These are phyloP conservation scores for Suhomyces wounanorum DNA, from an alignment of 1,139 yeast species.

Conservation along the genomic window DNA sequence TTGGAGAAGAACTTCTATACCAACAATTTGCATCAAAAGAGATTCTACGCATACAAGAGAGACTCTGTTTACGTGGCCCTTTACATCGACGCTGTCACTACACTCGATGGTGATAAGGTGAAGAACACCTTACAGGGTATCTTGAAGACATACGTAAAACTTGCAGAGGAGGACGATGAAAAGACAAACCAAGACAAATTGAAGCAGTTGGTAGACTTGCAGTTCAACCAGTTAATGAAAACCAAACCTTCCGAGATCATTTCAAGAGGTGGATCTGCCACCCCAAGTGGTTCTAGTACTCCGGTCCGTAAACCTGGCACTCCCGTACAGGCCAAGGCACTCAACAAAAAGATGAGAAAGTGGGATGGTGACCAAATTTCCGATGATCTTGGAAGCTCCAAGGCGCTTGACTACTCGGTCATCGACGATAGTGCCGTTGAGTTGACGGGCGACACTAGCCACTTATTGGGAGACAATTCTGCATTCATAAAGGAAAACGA, in stretches of 20 bases:
- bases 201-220: constrained; percentile 40
- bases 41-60: constrained; percentile 37
- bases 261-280: constrained; percentile 10
- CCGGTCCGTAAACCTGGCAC: constrained; percentile 19
- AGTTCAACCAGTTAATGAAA: constrained; percentile 37
- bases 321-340: constrained; percentile 10
- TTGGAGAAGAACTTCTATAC: constrained; percentile 41
- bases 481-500: constrained; percentile 44
- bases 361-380: constrained; percentile 41
- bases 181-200: constrained; percentile 23
- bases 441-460: constrained; percentile 48
- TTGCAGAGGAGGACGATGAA: constrained; percentile 25
- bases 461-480: constrained; percentile 28
- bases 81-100: constrained; percentile 44
- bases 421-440: constrained; percentile 30
- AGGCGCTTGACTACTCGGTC: constrained; percentile 39
- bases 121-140: constrained; percentile 37
- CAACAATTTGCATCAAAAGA: constrained; percentile 33
- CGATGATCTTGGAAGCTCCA: constrained; percentile 16
- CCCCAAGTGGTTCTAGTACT: constrained; percentile 17
- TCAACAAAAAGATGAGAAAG: constrained; percentile 44
- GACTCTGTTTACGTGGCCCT: constrained; percentile 39
- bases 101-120: constrained; percentile 44
- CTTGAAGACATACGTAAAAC: constrained; percentile 35
- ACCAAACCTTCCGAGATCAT: constrained; percentile 22